phyloP scores from a whole-genome alignment of 495 filamentous ascomycete species.

The Choiromyces venosus region DNA sequence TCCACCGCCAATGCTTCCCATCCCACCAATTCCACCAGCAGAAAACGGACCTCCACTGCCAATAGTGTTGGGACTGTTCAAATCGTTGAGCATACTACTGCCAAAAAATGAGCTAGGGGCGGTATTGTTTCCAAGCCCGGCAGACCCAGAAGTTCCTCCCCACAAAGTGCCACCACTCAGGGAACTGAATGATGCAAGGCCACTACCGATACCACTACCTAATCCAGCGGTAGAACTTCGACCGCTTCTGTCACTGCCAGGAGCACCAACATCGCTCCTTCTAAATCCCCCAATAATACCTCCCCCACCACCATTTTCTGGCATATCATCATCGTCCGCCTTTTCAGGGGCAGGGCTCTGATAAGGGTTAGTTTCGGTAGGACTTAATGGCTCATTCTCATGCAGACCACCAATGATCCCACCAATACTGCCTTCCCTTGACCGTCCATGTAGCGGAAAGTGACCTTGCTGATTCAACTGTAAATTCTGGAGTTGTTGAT shows the following conservation, averaged over 20 bases:
- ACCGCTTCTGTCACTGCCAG: conserved; percentile 42
- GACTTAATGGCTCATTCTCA: conserved; percentile 66
- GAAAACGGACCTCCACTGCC: conserved; percentile 48
- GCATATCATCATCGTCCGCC: conserved; percentile 58
- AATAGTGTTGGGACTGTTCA: conserved; percentile 57
- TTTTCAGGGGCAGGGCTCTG: conserved; percentile 84
- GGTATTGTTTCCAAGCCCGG: conserved; percentile 62
- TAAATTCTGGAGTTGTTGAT: conserved; percentile 40
- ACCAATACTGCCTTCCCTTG: conserved; percentile 48
- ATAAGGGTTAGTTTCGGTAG: conserved; percentile 96
- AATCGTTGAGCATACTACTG: conserved; percentile 56
- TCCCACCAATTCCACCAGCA: conserved; percentile 46
- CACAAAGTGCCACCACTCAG: conserved; percentile 58
- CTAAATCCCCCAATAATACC: conserved; percentile 46
- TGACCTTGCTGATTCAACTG: conserved; percentile 46
- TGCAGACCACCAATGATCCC: conserved; percentile 51
- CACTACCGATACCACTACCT: conserved; percentile 49
- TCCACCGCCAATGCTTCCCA: conserved; percentile 54
- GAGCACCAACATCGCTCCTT: conserved; percentile 42
- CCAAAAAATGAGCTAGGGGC: conserved; percentile 60
- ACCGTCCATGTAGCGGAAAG: conserved; percentile 50
- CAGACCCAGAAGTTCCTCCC: conserved; percentile 60
- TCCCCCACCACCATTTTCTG: conserved; percentile 53
- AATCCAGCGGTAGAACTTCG: conserved; percentile 48
- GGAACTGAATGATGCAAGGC: conserved; percentile 55